A percentile compares a stretch with the other conserved stretches of the same genome.
Conservation (phyloP, 2,329 filamentous ascomycete species). For the Botrytis aclada region DNA sequence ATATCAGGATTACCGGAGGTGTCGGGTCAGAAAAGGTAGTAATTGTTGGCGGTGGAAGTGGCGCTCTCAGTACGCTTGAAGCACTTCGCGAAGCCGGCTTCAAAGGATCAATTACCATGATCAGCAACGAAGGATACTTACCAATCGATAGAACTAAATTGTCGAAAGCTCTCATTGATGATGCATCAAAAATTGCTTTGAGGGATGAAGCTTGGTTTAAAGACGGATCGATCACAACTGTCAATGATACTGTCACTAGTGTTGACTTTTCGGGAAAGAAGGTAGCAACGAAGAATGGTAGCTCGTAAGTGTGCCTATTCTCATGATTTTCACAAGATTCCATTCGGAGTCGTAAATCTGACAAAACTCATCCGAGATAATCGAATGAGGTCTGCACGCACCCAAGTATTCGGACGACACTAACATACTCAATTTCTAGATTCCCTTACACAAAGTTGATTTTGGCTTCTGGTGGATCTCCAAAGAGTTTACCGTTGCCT, state of each 20-base stretch:
- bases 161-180: conserved; percentile 86
- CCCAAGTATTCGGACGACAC: background rate
- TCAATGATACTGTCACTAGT: conserved; percentile 62
- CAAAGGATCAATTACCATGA: conserved; percentile 73
- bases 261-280: conserved; percentile 74
- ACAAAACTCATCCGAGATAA: background rate
- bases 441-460: conserved; percentile 83
- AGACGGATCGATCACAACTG: conserved; percentile 53
- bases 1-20: conserved; percentile 63
- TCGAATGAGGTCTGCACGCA: background rate
- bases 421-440: background rate
- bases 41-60: conserved; percentile 86
- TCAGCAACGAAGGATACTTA: conserved; percentile 78
- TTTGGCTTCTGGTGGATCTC: conserved; percentile 80
- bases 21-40: conserved; percentile 64
- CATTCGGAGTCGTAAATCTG: background rate
- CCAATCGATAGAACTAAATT: conserved; percentile 94
- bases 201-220: conserved; percentile 77
- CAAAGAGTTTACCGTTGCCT: conserved; percentile 70
- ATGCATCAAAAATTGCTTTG: conserved; percentile 74
- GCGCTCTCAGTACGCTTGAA: conserved; percentile 77
- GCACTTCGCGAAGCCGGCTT: conserved; percentile 79
- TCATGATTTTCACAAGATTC: no score
- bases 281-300: conserved; percentile 71
- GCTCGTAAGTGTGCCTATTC: conserved; percentile 41